Evolutionary conservation across 352 stramenopile genomes (phyloP), one percentile per base, ranked within the genome.

Genomic region (Pythium grandisporangium): DNA sequence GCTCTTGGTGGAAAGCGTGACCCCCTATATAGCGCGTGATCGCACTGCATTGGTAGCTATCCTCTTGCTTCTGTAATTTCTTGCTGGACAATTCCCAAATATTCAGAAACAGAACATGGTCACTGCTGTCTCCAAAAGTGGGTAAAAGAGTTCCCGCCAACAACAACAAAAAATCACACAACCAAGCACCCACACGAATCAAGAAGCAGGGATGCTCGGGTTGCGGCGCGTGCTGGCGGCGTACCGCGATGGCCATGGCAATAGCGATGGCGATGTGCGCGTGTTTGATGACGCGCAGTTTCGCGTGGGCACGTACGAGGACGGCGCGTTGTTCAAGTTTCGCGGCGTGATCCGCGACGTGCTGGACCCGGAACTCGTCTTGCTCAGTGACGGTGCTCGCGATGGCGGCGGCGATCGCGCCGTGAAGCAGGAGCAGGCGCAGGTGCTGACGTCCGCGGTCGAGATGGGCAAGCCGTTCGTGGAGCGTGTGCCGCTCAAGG

Each of bases 261-360:
- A 45, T 30, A 43, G 50, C 29, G 22, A 34, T 12, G 8, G 37
- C 19, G 19, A 37, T 1, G 49, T 69, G 16, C 56, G 62, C 11
- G 52, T 83, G 30, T 70, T 89, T 39, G 55, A 73, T 17, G 61
- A 82, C n/a, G 41, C 41, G 12, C 39, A 42, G 10, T 84, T 85
- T 44, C 51, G 41, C 0, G 21, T 51, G 6, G 76, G 76, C 16
- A 54, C 36, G 34, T 89, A 89, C 54, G 45, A 44, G 25, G 63
- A 86, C 32, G 74, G 70, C 16, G 53, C 53, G 11, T 32, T 81
- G 43, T 61, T 89, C 42, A 62, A 63, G 27, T 83, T 85, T 47
- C 76, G 73, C 36, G 76, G 76, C 24, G 63, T 86, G 24, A 57
- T 89, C n/a, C 55, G 66, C 36, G 73, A 87, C 47, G 69, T 89